Evolutionary conservation across 768 basidiomycete species (phyloP).

Genomic region (Lactifluus echinatus): DNA sequence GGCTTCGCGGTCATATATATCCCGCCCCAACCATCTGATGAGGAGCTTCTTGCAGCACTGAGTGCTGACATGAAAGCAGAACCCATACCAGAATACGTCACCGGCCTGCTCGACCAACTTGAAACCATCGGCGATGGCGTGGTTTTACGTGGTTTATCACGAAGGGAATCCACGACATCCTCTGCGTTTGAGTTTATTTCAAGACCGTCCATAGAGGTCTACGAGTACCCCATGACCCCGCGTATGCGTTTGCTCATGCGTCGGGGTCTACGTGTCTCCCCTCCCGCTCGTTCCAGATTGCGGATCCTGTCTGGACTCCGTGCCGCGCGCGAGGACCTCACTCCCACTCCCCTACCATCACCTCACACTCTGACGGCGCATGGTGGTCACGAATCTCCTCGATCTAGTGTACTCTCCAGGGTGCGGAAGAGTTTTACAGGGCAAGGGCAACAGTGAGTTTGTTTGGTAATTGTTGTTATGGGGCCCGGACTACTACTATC

Average conservation of each 20-base stretch:
- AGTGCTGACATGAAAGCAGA: not conserved
- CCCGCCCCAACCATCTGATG: constrained; percentile 8
- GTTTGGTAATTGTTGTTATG: not conserved
- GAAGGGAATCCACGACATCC: constrained; percentile 2
- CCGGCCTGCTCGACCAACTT: constrained; percentile 9
- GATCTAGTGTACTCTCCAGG: constrained; percentile 6
- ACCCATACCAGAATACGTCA: constrained; percentile 14
- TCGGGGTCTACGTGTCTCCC: not conserved
- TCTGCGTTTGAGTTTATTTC: constrained; percentile 12
- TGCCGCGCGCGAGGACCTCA: not conserved
- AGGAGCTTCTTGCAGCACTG: constrained; percentile 14
- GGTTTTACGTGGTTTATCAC: not conserved
- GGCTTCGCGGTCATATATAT: constrained; percentile 13
- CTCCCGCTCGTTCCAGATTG: not conserved
- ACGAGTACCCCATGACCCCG: constrained; percentile 9
- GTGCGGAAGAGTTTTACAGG: constrained; percentile 3
- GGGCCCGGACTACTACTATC: not conserved
- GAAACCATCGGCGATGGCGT: constrained; percentile 13
- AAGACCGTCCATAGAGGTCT: constrained; percentile 13
- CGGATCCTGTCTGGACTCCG: constrained; percentile 1
- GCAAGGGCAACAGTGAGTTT: not conserved
- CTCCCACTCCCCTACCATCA: not conserved
- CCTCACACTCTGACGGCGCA: not conserved
- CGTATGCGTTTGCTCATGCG: constrained; percentile 6
- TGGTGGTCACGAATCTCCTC: not conserved